Evolutionary conservation across 345 rosid genomes (phyloP).

Genomic region (Clausena lansium): DNA sequence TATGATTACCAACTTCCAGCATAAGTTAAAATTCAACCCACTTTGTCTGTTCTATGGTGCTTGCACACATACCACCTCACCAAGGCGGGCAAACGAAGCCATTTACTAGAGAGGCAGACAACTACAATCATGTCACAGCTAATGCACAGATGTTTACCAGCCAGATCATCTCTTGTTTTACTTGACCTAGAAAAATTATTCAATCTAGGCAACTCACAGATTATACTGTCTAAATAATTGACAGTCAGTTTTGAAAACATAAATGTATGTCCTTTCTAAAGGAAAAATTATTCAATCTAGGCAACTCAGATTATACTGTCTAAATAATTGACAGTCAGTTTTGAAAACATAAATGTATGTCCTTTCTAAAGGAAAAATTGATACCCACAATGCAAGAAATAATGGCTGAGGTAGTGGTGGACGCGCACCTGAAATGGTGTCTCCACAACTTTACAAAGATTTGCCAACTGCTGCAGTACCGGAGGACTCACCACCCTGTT

Average conservation of each 20-base stretch:
- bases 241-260: neutral
- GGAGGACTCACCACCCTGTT: slow-evolving; percentile 64
- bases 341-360: neutral
- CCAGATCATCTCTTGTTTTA: neutral
- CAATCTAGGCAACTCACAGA: neutral
- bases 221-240: neutral
- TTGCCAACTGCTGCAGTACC: slow-evolving; percentile 78
- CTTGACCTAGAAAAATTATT: neutral
- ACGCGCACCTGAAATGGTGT: slow-evolving; percentile 79
- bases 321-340: neutral
- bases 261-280: neutral
- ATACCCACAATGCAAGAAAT: slow-evolving; percentile 8
- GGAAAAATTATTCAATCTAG: no score
- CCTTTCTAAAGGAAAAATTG: neutral
- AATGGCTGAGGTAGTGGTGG: slow-evolving; percentile 12
- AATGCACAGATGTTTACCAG: neutral
- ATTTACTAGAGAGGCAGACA: neutral
- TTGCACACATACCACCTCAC: neutral
- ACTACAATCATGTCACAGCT: neutral
- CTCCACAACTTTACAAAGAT: slow-evolving; percentile 72
- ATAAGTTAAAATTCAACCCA: neutral
- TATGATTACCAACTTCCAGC: neutral
- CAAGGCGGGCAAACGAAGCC: neutral
- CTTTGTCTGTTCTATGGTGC: neutral
- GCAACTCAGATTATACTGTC: no score